Conservation (phyloP, 805 yeast species). For the Metschnikowia santaceciliae region DNA sequence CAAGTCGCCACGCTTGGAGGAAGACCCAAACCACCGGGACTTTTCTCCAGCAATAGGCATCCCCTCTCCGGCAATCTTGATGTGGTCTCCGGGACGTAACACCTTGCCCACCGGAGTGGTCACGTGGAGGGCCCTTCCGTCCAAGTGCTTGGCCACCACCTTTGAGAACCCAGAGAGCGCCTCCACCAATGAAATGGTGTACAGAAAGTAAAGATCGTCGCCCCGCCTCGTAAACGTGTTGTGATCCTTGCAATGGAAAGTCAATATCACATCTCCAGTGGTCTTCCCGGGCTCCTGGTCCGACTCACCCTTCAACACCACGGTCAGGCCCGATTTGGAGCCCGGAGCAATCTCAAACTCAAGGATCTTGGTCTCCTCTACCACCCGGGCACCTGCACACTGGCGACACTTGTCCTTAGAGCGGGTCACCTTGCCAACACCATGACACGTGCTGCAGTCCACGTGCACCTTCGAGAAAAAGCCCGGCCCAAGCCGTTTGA, state of each 20-base stretch:
- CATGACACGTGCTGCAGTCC: conserved; percentile 66
- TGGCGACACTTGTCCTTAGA: conserved; percentile 71
- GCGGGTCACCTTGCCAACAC: conserved; percentile 57
- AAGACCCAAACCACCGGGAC: conserved; percentile 18
- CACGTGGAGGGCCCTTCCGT: conserved; percentile 67
- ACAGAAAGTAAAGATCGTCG: conserved; percentile 58
- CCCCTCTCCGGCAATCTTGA: conserved; percentile 70
- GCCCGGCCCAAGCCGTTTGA: conserved; percentile 71
- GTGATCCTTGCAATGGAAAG: conserved; percentile 50
- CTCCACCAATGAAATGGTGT: conserved; percentile 67
- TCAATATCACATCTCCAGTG: conserved; percentile 76
- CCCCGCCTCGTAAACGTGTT: conserved; percentile 51
- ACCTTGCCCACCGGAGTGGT: conserved; percentile 76
- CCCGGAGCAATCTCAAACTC: conserved; percentile 80
- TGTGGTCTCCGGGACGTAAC: conserved; percentile 66
- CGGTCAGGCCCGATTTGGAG: conserved; percentile 53
- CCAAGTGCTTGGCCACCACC: conserved; percentile 66
- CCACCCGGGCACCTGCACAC: conserved; percentile 63
- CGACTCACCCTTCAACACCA: conserved; percentile 64
- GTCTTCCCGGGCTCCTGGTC: conserved; percentile 70
- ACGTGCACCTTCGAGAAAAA: conserved; percentile 59
- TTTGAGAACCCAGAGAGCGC: conserved; percentile 80
- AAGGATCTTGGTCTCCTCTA: conserved; percentile 63
- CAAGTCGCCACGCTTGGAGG: conserved; percentile 55
- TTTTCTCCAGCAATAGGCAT: conserved; percentile 59